Conservation (phyloP, 2,329 filamentous ascomycete species). For the Aureobasidium leucospermi region DNA sequence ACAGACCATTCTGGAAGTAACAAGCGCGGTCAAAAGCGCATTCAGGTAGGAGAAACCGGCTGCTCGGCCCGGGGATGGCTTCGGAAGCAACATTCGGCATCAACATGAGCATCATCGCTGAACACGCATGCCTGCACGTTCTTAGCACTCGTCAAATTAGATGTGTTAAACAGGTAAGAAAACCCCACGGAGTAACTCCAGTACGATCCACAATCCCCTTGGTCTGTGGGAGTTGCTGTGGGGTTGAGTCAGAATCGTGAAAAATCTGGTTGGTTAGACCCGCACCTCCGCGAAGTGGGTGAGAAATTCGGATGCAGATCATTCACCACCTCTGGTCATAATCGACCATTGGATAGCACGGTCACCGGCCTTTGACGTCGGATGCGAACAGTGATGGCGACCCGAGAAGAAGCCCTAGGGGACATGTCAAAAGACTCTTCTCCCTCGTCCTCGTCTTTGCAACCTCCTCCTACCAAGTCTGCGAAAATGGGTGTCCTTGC, state of each 20-base stretch:
- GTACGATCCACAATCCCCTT: neutral
- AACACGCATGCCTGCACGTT: neutral
- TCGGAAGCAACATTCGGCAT: neutral
- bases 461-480: neutral
- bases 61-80: neutral
- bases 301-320: neutral
- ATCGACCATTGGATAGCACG: neutral
- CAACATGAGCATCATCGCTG: neutral
- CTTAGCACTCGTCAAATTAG: neutral
- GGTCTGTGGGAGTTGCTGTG: neutral
- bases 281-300: neutral
- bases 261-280: neutral
- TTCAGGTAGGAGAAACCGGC: neutral
- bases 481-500: constrained; percentile 30
- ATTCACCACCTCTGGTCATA: neutral
- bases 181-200: neutral
- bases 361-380: neutral
- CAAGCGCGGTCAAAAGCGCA: neutral
- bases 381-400: neutral
- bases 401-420: neutral
- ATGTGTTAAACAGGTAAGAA: neutral
- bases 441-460: neutral
- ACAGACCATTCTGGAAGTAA: neutral
- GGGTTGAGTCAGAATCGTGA: neutral
- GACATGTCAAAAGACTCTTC: neutral